Percentiles rank a stretch among this genome's conserved stretches.
These are phyloP conservation scores for Penicillium herquei DNA, from an alignment of 495 filamentous ascomycete species.

Conservation along the genomic window DNA sequence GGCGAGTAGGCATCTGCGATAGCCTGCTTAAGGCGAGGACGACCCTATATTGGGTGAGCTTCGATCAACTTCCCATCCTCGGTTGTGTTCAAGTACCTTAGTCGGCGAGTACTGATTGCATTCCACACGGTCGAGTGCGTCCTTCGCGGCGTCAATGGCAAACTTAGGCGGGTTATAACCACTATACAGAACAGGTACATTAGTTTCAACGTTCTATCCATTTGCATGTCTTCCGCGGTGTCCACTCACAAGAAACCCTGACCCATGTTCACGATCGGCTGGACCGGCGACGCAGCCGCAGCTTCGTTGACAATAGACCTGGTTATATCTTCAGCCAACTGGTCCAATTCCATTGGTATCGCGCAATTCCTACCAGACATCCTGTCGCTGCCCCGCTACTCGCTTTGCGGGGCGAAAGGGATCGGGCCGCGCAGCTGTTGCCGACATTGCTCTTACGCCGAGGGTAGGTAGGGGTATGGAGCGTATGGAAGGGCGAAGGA, in stretches of 20 bases:
- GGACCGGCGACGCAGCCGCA: conserved; percentile 74
- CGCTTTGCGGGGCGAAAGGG: conserved; percentile 70
- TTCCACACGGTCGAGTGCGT: conserved; percentile 86
- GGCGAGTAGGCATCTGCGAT: conserved; percentile 87
- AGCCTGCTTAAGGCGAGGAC: conserved; percentile 85
- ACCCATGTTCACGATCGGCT: conserved; percentile 93
- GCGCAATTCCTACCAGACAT: conserved; percentile 73
- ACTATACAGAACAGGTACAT: conserved; percentile 27
- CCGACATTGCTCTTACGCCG: conserved; percentile 41
- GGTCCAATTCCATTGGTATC: not conserved
- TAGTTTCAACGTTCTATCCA: too few relatives aligned
- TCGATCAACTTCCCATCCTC: not conserved
- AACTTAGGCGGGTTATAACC: conserved; percentile 96
- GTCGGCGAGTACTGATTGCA: conserved; percentile 99
- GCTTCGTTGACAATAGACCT: conserved; percentile 98
- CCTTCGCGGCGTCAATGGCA: conserved; percentile 86
- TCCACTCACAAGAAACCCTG: conserved; percentile 81
- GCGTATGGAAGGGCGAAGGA: conserved; percentile 9
- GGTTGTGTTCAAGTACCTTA: conserved; percentile 48
- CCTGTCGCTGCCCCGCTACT: conserved; percentile 78
- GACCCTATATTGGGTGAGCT: conserved; percentile 52
- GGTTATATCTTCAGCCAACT: not conserved
- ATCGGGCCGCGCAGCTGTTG: conserved; percentile 42
- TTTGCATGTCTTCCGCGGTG: too few relatives aligned
- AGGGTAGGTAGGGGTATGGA: conserved; percentile 22